Conservation (phyloP, 2,329 filamentous ascomycete genomes). For the Sporothrix dimorphospora region DNA sequence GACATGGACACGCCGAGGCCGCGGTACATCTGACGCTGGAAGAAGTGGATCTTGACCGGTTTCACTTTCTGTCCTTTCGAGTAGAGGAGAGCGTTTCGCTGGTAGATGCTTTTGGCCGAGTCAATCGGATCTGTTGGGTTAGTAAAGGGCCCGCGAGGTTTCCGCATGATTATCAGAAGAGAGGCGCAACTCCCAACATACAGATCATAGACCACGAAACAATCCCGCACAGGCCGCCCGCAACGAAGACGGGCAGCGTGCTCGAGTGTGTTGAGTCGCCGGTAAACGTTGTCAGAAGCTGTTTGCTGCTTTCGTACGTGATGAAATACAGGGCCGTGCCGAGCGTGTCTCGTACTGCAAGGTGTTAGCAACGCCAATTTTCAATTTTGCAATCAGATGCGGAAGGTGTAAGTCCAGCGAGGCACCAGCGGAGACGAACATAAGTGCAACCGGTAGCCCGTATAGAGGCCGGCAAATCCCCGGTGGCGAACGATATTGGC, state of each 20-base stretch:
- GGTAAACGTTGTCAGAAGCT: slow-evolving; percentile 74
- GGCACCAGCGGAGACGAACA: slow-evolving; percentile 53
- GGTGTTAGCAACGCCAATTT: not conserved
- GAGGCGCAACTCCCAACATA: slow-evolving; percentile 47
- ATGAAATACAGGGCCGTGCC: slow-evolving; percentile 87
- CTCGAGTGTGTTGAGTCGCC: slow-evolving; percentile 74
- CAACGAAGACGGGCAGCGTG: slow-evolving; percentile 75
- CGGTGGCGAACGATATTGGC: slow-evolving; percentile 76
- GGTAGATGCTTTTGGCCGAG: slow-evolving; percentile 83
- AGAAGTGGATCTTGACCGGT: slow-evolving; percentile 75
- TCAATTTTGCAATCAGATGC: not conserved
- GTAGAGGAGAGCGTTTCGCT: slow-evolving; percentile 75
- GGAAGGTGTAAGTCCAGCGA: not conserved
- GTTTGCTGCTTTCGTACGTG: slow-evolving; percentile 86
- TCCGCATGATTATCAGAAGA: too few relatives aligned
- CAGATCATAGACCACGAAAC: slow-evolving; percentile 80
- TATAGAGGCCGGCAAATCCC: slow-evolving; percentile 74
- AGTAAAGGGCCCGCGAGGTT: too few relatives aligned
- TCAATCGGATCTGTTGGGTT: slow-evolving; percentile 65
- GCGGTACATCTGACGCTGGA: slow-evolving; percentile 77
- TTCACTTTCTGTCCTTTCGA: slow-evolving; percentile 66
- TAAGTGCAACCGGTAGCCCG: slow-evolving; percentile 77
- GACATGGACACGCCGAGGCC: slow-evolving; percentile 82
- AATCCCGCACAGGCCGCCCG: slow-evolving; percentile 79
- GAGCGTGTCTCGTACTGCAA: slow-evolving; percentile 74